A percentile compares a stretch with the other conserved stretches of the same genome.
Evolutionary conservation across 805 yeast genomes (phyloP).

Genomic region (Citeromyces nyonsensis): DNA sequence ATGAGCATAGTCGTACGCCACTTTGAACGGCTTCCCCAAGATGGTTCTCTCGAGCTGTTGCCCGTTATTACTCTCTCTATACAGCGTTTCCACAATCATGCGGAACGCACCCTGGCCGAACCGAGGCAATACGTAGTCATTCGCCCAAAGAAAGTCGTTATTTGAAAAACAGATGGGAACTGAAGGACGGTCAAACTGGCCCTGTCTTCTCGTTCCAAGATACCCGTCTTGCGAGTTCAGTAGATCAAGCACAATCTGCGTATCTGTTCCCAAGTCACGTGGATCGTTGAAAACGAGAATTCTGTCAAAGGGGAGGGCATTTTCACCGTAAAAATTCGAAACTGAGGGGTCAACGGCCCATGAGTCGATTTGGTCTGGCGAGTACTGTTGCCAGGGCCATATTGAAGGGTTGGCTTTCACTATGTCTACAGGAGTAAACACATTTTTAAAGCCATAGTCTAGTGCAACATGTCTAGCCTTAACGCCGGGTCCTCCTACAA

Average conservation of each 20-base stretch:
- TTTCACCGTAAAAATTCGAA: slow-evolving; percentile 10
- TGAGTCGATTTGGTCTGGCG: slow-evolving; percentile 23
- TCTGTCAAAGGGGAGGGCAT: slow-evolving; percentile 43
- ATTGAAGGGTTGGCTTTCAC: slow-evolving; percentile 38
- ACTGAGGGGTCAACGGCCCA: slow-evolving; percentile 20
- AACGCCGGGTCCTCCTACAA: slow-evolving; percentile 72
- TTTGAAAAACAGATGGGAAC: slow-evolving; percentile 71
- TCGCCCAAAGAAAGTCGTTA: slow-evolving; percentile 80
- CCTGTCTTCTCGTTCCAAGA: slow-evolving; percentile 41
- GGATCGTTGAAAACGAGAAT: slow-evolving; percentile 81
- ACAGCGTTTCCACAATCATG: slow-evolving; percentile 42
- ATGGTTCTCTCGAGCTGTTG: slow-evolving; percentile 32
- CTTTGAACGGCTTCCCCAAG: slow-evolving; percentile 69
- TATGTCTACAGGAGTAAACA: slow-evolving; percentile 59
- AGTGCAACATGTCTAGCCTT: slow-evolving; percentile 60
- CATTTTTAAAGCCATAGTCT: slow-evolving; percentile 70
- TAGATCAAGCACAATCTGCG: slow-evolving; percentile 63
- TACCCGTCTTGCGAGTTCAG: slow-evolving; percentile 47
- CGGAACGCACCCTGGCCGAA: slow-evolving; percentile 89
- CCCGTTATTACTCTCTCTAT: slow-evolving; percentile 35
- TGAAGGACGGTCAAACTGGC: slow-evolving; percentile 22
- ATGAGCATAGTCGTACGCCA: slow-evolving; percentile 77
- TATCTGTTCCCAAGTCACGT: slow-evolving; percentile 74
- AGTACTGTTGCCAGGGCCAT: slow-evolving; percentile 55
- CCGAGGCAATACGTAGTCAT: slow-evolving; percentile 60